A percentile compares a stretch with the other conserved stretches of the same genome.
These are phyloP conservation scores for Eutreptiella sp. DNA, from an alignment of 208 protist species.

Conservation along the genomic window DNA sequence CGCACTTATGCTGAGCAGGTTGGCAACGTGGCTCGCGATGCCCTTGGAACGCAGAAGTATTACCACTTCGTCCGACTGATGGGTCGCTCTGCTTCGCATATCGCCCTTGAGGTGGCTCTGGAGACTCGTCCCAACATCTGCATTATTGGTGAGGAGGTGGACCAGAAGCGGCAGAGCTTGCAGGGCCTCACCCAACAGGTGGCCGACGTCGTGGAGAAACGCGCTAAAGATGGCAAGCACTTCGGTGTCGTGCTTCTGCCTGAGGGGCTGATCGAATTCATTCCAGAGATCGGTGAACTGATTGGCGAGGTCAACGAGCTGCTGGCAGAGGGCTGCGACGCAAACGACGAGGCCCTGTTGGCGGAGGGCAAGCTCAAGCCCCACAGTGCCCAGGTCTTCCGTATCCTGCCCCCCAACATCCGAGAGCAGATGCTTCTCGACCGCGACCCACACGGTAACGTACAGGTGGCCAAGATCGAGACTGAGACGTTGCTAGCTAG, in stretches of 20 bases:
- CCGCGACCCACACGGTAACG: constrained; percentile 27
- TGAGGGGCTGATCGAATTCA: constrained; percentile 43
- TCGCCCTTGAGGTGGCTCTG: constrained; percentile 39
- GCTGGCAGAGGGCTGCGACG: constrained; percentile 1
- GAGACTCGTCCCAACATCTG: constrained; percentile 35
- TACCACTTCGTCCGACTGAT: constrained; percentile 43
- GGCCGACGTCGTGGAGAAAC: constrained; percentile 25
- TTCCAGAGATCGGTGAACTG: constrained; percentile 32
- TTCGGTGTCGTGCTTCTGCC: constrained; percentile 38
- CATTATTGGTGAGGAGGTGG: constrained; percentile 36
- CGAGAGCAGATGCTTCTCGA: constrained; percentile 21
- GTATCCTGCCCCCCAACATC: constrained; percentile 21
- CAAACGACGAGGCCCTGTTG: too few relatives aligned
- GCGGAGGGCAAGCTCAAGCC: not conserved
- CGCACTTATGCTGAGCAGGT: constrained; percentile 31
- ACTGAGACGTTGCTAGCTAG: constrained; percentile 33
- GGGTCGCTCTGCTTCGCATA: constrained; percentile 42
- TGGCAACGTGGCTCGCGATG: constrained; percentile 37
- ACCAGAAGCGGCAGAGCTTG: constrained; percentile 26
- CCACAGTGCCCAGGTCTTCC: constrained; percentile 8
- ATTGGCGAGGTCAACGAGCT: constrained; percentile 36
- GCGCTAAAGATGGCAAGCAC: constrained; percentile 29
- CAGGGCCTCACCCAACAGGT: constrained; percentile 24
- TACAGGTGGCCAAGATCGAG: constrained; percentile 38
- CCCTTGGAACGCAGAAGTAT: constrained; percentile 32